Base-by-base conservation (phyloP, 164 flowering plant species). In the Litsea cubeba region DNA sequence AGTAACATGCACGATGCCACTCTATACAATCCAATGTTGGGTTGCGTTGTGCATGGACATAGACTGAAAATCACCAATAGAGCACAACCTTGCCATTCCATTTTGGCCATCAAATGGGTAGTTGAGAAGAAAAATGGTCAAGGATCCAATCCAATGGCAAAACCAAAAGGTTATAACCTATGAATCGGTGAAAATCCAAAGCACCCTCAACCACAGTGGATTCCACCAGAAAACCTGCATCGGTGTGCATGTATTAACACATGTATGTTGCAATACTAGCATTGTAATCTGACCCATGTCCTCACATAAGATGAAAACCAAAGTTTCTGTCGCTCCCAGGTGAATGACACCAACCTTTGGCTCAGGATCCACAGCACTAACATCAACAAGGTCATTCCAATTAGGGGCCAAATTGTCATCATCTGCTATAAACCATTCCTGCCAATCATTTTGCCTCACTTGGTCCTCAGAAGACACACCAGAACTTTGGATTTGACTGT, bases 341-440 rank as follows among this genome's bases (percentile, higher is more conserved):
- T 18, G 65, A 75, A 58, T 69, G 23, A 28, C 74, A 17, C 64
- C 50, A 69, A 92, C 97, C 97, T 88, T 87, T 80, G 88, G 83
- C 74, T 86, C 89, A 18, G 81, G 71, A 71, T 84, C 82, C n/a
- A 77, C 68, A 73, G 73, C 80, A 77, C 74, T 80, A 65, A 79
- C 75, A 65, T 85, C 92, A 70, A 74, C 84, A 69, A 90, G 84
- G 50, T 89, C 97, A 82, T 79, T 85, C 97, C 94, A 95, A 69
- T 77, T 82, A 74, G 92, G 5, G 77, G 81, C 66, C 82, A 90
- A 81, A 70, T 85, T 54, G 73, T 86, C 91, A 66, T 94, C 92
- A 83, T 87, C 95, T 30, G 82, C 80, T 65, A 91, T 89, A 71
- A 93, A 83, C 97, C 97, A 95, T 32, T 89, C 97, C 62, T 86